phyloP scores from a whole-genome alignment of 2,329 filamentous ascomycete genomes.

The Peltaster fructicola region DNA sequence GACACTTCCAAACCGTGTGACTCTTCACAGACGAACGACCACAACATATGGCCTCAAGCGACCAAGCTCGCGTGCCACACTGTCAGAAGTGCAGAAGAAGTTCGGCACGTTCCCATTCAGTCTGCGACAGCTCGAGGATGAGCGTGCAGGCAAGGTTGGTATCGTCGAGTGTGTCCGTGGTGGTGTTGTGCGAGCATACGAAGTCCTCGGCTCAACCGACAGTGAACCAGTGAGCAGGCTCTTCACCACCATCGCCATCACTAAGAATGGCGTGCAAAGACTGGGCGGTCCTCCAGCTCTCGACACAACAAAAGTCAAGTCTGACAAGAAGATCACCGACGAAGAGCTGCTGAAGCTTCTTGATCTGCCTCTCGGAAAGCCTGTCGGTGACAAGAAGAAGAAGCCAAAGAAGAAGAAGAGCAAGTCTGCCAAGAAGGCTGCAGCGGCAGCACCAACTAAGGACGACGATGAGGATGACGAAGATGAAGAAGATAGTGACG shows the following conservation, averaged over 20 bases:
- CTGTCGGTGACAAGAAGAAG: constrained; percentile 49
- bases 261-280: constrained; percentile 89
- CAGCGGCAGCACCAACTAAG: constrained; percentile 4
- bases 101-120: constrained; percentile 97
- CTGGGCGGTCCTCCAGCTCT: constrained; percentile 58
- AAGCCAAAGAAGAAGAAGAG: constrained; percentile 87
- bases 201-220: constrained; percentile 90
- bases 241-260: constrained; percentile 85
- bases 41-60: constrained; percentile 90
- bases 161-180: constrained; percentile 90
- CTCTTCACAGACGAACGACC: constrained; percentile 79
- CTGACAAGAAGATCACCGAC: constrained; percentile 94
- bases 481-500: constrained; percentile 21
- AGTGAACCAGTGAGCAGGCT: constrained; percentile 66
- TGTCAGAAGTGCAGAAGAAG: constrained; percentile 92
- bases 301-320: constrained; percentile 70
- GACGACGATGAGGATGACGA: constrained; percentile 33
- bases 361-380: constrained; percentile 59
- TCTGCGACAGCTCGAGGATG: constrained; percentile 88
- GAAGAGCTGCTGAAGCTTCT: constrained; percentile 91
- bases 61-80: constrained; percentile 75
- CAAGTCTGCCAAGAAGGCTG: constrained; percentile 41
- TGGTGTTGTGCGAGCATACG: constrained; percentile 87
- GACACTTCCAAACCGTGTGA: constrained; percentile 69
- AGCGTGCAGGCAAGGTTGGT: constrained; percentile 87